Conservation (phyloP, 208 protist genomes). For the Leishmania major region DNA sequence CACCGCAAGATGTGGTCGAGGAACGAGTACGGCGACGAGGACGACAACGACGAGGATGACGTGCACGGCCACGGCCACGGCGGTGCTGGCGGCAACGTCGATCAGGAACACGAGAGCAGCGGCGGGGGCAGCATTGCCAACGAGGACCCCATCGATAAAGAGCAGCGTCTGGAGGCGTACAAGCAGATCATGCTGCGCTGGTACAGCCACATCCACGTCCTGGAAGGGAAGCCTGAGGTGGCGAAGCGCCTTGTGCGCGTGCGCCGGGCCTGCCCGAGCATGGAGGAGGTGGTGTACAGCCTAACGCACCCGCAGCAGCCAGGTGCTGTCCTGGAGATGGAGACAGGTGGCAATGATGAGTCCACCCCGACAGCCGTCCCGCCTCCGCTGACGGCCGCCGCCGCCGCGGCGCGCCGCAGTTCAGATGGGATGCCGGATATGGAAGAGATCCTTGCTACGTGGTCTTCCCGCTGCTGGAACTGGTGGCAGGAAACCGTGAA, state of each 20-base stretch:
- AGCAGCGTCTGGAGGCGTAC: constrained; percentile 49
- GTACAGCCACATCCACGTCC: constrained; percentile 52
- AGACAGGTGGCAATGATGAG: constrained; percentile 22
- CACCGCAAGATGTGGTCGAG: constrained; percentile 46
- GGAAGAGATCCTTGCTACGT: constrained; percentile 28
- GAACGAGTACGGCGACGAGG: constrained; percentile 41
- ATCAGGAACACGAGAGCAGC: constrained; percentile 27
- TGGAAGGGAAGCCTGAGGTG: constrained; percentile 42
- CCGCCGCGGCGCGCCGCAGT: constrained; percentile 14
- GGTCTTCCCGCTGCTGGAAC: constrained; percentile 37
- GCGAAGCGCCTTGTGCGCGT: constrained; percentile 28
- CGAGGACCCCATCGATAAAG: constrained; percentile 35
- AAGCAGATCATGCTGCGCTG: constrained; percentile 47
- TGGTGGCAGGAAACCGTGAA: constrained; percentile 44
- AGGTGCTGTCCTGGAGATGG: constrained; percentile 16
- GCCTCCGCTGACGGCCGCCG: neutral
- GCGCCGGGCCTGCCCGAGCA: constrained; percentile 30
- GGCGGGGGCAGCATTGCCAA: constrained; percentile 20
- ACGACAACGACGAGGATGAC: constrained; percentile 24
- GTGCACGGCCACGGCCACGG: neutral
- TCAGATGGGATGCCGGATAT: constrained; percentile 15
- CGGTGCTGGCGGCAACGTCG: constrained; percentile 5
- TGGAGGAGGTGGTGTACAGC: constrained; percentile 30
- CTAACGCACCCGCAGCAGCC: constrained; percentile 28
- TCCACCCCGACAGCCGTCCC: neutral